phyloP scores from a whole-genome alignment of 2,329 filamentous ascomycete species.

The Aspergillus ochraceus region DNA sequence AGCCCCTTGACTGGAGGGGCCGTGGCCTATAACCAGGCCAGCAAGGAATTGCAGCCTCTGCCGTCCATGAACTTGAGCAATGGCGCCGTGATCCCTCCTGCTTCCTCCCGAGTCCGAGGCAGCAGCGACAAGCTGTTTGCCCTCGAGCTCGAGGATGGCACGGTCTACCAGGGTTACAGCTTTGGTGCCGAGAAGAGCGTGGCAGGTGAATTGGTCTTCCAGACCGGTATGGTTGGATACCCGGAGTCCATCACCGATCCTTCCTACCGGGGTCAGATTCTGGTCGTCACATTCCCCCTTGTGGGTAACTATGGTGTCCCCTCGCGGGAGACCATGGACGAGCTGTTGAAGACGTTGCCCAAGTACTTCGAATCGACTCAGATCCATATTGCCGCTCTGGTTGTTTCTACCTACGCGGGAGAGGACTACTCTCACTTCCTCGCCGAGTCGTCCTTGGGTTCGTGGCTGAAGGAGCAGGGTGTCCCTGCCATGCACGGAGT shows the following conservation, averaged over 20 bases:
- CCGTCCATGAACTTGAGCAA: slow-evolving; percentile 31
- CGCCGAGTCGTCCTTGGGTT: slow-evolving; percentile 82
- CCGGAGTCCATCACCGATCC: slow-evolving; percentile 90
- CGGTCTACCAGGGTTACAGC: slow-evolving; percentile 89
- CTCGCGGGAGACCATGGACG: slow-evolving; percentile 78
- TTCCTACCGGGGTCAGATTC: slow-evolving; percentile 88
- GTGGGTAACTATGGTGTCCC: slow-evolving; percentile 98
- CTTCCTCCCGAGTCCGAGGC: slow-evolving; percentile 60
- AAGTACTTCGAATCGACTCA: slow-evolving; percentile 89
- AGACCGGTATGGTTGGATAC: slow-evolving; percentile 99
- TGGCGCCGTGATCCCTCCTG: slow-evolving; percentile 52
- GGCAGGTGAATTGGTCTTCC: slow-evolving; percentile 96
- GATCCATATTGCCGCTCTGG: slow-evolving; percentile 91
- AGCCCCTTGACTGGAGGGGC: slow-evolving; percentile 43
- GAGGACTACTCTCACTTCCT: slow-evolving; percentile 96
- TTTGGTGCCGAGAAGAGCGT: slow-evolving; percentile 95
- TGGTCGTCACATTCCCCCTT: slow-evolving; percentile 93
- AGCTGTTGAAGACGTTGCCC: slow-evolving; percentile 79
- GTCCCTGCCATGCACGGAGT: slow-evolving; percentile 93
- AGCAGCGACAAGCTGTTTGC: slow-evolving; percentile 65
- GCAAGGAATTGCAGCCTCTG: slow-evolving; percentile 31
- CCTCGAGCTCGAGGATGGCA: slow-evolving; percentile 90
- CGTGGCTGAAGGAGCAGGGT: slow-evolving; percentile 95
- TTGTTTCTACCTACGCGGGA: slow-evolving; percentile 87
- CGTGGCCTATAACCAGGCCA: slow-evolving; percentile 37